Base-by-base conservation (phyloP, 805 yeast species). In the Starmera amethionina region DNA sequence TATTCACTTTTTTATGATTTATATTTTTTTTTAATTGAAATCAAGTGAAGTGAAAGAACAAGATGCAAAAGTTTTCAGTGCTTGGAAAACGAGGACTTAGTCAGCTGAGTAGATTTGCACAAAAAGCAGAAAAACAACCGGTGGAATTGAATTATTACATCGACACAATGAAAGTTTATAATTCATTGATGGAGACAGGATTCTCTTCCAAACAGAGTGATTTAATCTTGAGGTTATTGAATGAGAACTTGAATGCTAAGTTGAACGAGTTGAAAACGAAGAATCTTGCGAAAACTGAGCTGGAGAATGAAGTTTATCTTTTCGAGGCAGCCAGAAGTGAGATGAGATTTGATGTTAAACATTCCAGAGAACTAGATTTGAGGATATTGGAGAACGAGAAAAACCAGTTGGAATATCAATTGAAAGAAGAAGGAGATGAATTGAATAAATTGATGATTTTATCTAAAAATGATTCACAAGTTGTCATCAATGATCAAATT, bases 271-370 rank as follows among this genome's bases (percentile, higher is more conserved):
- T 65, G 19, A 51, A 59, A 25, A 60, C 58, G 3, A 52, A 56
- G 32, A 53, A 59, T 14, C 55, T 68, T 14, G 67, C 68, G 18
- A 61, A 62, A 25, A 76, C 77, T 45, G 96, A 87, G 49, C 63
- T 87, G 13, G 96, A 89, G 46, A 90, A 89, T 52, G 96, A 90
- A 51, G 73, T 77, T 18, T 93, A 90, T 55, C 62, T 93, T 12
- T 89, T 87, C 58, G 90, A 88, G 55, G 94, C 96, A 29, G 96
- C 96, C 0, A 86, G 86, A 45, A 81, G 89, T 40, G 97, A 90
- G 58, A 62, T 90, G 31, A 62, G 82, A 37, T 85, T 82, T 35
- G 96, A 88, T 50, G 75, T 88, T 19, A 77, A 81, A 33, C 71
- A 79, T 33, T 73, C 82, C 28, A 65, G 97, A 47, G 88, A 82